Evolutionary conservation across 2,329 filamentous ascomycete genomes (phyloP), one percentile per base, ranked within the genome.

Genomic region (Colletotrichum kahawae): DNA sequence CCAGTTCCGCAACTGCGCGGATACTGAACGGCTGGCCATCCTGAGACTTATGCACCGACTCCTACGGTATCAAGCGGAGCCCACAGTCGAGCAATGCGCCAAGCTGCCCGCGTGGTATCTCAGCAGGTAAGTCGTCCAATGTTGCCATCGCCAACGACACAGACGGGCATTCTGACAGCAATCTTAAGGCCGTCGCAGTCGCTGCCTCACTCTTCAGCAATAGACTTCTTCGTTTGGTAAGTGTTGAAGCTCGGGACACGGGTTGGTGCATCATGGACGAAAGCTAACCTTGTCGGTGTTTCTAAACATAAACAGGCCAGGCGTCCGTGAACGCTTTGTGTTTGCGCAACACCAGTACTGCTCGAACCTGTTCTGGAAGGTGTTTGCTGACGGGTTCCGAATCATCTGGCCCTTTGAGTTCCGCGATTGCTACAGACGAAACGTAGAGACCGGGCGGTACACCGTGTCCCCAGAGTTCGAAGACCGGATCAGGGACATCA

Each of bases 161-260:
- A 14, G 18, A 59, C 6, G 2, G 13, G 14, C 4, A 7, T 14
- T 3, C 60, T 71, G 10, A 71, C 36, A 54, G 76, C 5, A 12
- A 2, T 31, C 4, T 1, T 3, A 7, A 82, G 80, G 13, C 81
- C 81, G 6, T 80, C 80, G 9, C 79, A 82, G 67, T 66, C 74
- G 1, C 21, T 81, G 2, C 70, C 80, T 2, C 81, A 82, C 13
- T 79, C 81, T 0, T 79, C 80, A 10, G 80, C 79, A 1, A 81
- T 81, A 12, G 80, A 82, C 69, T 82, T 80, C 48, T 81, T 82
- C 5, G 79, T 79, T n/a, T 81, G 80, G 79, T 81, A 77, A 12
- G 78, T 67, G 14, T 43, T 27, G 2, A 10, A 33, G 27, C 34
- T 60, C 31, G 21, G 48, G 27, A 16, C 54, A 34, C 8, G 29